Conservation (phyloP, 805 yeast species). For the Sugiyamaella floridensis region DNA sequence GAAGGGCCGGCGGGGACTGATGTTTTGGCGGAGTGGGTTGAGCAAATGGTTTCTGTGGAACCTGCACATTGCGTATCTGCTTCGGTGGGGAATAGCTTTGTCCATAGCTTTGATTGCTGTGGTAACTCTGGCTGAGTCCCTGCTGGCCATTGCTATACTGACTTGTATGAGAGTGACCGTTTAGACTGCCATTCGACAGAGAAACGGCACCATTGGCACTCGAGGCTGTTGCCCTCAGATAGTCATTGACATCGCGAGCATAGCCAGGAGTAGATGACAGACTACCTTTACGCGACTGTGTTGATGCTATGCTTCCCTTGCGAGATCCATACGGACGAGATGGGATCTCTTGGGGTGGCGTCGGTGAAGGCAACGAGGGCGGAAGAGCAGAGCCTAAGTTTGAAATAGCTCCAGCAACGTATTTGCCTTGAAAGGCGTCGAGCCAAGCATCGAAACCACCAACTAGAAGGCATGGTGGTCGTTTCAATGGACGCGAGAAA, state of each 20-base stretch:
- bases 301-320: slow-evolving; percentile 16
- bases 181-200: neutral
- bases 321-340: slow-evolving; percentile 17
- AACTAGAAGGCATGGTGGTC: slow-evolving; percentile 39
- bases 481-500: slow-evolving; percentile 32
- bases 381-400: neutral
- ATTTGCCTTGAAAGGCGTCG: slow-evolving; percentile 19
- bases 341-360: slow-evolving; percentile 10
- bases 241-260: slow-evolving; percentile 29
- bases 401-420: neutral
- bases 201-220: slow-evolving; percentile 5
- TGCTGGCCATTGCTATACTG: neutral
- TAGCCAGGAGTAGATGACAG: slow-evolving; percentile 14
- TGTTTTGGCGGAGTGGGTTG: neutral
- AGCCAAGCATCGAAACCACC: slow-evolving; percentile 53
- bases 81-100: neutral
- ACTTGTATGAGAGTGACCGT: neutral
- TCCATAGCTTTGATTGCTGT: neutral
- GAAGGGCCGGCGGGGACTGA: slow-evolving; percentile 2
- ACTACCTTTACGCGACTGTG: slow-evolving; percentile 16
- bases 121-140: neutral
- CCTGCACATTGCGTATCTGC: neutral
- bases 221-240: slow-evolving; percentile 17
- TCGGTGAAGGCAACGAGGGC: slow-evolving; percentile 4
- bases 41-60: neutral